Conservation (phyloP, 768 basidiomycete genomes). For the Leccinum truebloodii region DNA sequence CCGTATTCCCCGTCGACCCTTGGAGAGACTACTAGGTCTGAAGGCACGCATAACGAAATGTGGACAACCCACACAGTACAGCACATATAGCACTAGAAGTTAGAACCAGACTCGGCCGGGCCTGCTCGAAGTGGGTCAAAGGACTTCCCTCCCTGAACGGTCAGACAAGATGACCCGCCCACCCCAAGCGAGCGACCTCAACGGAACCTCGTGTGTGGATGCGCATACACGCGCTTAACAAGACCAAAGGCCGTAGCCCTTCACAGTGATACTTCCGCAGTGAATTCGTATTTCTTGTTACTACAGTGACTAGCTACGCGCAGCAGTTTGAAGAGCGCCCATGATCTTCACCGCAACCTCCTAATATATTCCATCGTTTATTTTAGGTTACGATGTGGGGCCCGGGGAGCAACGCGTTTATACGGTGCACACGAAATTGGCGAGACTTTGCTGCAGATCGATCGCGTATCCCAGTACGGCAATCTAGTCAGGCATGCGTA, state of each 20-base stretch:
- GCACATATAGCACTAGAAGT: neutral
- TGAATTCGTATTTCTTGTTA: neutral
- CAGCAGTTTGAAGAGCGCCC: neutral
- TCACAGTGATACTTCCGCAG: neutral
- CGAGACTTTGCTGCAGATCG: neutral
- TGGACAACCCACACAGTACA: neutral
- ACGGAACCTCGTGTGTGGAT: constrained; percentile 12
- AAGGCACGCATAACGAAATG: neutral
- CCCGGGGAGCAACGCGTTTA: neutral
- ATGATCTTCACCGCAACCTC: neutral
- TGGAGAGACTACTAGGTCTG: neutral
- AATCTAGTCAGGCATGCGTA: neutral
- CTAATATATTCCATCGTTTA: neutral
- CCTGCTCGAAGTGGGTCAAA: neutral
- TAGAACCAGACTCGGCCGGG: neutral
- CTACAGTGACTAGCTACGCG: neutral
- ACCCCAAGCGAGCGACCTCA: constrained; percentile 10
- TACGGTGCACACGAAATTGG: neutral
- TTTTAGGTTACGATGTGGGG: neutral
- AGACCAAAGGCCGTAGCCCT: neutral
- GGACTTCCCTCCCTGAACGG: neutral
- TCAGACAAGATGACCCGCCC: neutral
- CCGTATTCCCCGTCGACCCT: neutral
- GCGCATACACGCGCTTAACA: neutral
- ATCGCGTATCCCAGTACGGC: neutral